A percentile compares a stretch with the other conserved stretches of the same genome.
phyloP scores from a whole-genome alignment of 108 stramenopile genomes.

The Pelagomonas calceolata region DNA sequence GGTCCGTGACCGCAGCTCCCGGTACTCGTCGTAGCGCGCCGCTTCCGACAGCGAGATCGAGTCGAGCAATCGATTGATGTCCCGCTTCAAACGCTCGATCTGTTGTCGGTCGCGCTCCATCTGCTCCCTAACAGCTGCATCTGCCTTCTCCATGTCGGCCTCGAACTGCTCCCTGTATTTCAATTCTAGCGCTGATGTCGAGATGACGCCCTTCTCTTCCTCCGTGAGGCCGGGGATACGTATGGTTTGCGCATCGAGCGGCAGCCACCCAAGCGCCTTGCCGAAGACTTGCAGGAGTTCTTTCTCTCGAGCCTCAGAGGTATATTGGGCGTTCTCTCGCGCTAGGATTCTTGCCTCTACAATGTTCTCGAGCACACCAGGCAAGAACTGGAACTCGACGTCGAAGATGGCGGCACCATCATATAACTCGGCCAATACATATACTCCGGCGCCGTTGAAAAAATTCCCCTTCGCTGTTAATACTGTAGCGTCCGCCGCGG shows the following conservation, averaged over 20 bases:
- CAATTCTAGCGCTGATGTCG: not conserved
- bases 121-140: not conserved
- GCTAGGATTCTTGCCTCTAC: not conserved
- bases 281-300: not conserved
- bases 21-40: not conserved
- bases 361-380: not conserved
- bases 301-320: not conserved
- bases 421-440: not conserved
- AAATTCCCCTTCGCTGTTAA: not conserved
- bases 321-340: not conserved
- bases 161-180: not conserved
- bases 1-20: not conserved
- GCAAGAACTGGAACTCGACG: constrained; percentile 1
- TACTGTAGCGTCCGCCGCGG: not conserved
- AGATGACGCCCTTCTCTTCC: not conserved
- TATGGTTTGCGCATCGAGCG: not conserved
- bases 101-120: not conserved
- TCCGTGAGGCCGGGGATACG: not conserved
- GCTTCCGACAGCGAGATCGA: not conserved
- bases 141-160: not conserved
- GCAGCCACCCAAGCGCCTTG: not conserved
- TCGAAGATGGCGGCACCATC: not conserved
- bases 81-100: not conserved
- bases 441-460: not conserved
- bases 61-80: not conserved